A percentile compares a stretch with the other conserved stretches of the same genome.
These are phyloP conservation scores for Euphorbia celastroides DNA, from an alignment of 441 rosid genomes.

Conservation along the genomic window DNA sequence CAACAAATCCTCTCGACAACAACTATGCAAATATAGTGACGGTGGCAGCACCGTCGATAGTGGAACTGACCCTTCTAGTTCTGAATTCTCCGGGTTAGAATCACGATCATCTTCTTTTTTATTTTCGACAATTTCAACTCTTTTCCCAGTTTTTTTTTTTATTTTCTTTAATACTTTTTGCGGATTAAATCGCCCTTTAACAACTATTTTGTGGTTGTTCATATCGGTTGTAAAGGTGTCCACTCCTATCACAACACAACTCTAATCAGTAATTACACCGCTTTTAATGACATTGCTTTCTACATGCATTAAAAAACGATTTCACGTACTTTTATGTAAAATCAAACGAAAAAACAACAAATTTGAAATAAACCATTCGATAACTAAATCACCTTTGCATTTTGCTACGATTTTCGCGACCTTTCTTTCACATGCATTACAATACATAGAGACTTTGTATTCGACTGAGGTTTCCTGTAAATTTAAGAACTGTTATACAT, in stretches of 20 bases:
- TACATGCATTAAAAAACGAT: no score
- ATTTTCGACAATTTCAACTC: constrained; percentile 36
- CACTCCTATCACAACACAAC: constrained; percentile 41
- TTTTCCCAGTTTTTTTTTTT: constrained; percentile 60
- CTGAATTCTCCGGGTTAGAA: not conserved
- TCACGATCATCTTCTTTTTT: constrained; percentile 22
- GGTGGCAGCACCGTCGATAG: not conserved
- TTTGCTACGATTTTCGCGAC: constrained; percentile 54
- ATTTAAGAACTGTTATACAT: not conserved
- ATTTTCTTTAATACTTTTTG: constrained; percentile 56
- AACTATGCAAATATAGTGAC: constrained; percentile 8
- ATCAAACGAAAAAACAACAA: not conserved
- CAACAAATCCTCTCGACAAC: constrained; percentile 21
- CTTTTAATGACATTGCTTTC: no score
- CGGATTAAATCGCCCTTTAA: constrained; percentile 50
- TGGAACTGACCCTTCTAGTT: not conserved
- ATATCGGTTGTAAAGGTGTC: constrained; percentile 60
- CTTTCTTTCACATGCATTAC: constrained; percentile 70
- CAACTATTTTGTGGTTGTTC: constrained; percentile 50
- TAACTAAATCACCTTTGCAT: constrained; percentile 47
- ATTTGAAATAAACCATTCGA: not conserved
- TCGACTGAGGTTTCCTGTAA: constrained; percentile 37
- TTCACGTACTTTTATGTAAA: no score
- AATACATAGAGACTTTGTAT: constrained; percentile 53
- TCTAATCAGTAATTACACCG: no score